Evolutionary conservation across 306 rosid species (phyloP).

Genomic region (Malus sieversii): DNA sequence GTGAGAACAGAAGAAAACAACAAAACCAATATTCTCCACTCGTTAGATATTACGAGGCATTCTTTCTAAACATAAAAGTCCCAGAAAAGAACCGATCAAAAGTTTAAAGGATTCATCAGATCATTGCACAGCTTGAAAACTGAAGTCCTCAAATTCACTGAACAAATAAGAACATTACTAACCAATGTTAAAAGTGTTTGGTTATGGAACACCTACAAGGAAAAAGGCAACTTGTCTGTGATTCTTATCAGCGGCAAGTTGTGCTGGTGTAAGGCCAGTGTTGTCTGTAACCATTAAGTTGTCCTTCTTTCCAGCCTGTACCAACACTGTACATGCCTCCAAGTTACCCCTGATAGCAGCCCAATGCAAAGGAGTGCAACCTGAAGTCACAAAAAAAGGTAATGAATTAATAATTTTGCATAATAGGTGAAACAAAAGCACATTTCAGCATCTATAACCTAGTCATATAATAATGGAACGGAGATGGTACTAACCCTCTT

Average conservation of each 20-base stretch:
- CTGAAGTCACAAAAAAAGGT: slow-evolving; percentile 34
- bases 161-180: slow-evolving; percentile 22
- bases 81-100: neutral
- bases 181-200: slow-evolving; percentile 29
- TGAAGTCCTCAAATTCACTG: neutral
- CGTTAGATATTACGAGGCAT: neutral
- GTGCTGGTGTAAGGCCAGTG: slow-evolving; percentile 97
- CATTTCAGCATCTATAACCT: neutral
- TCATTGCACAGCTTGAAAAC: neutral
- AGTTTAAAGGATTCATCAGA: neutral
- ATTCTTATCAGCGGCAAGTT: slow-evolving; percentile 91
- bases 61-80: neutral
- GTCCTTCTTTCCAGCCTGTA: slow-evolving; percentile 97
- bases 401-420: neutral
- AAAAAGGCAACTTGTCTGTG: slow-evolving; percentile 99
- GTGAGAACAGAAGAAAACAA: neutral
- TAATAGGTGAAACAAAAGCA: slow-evolving; percentile 2
- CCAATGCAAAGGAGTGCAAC: slow-evolving; percentile 98
- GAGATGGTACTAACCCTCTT: slow-evolving; percentile 58
- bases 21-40: neutral
- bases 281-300: slow-evolving; percentile 85
- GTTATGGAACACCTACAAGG: slow-evolving; percentile 78
- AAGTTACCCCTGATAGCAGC: slow-evolving; percentile 94
- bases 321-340: slow-evolving; percentile 96
- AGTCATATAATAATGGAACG: neutral